Base-by-base conservation (phyloP, 202 grass and related monocot species). In the Setaria italica region DNA sequence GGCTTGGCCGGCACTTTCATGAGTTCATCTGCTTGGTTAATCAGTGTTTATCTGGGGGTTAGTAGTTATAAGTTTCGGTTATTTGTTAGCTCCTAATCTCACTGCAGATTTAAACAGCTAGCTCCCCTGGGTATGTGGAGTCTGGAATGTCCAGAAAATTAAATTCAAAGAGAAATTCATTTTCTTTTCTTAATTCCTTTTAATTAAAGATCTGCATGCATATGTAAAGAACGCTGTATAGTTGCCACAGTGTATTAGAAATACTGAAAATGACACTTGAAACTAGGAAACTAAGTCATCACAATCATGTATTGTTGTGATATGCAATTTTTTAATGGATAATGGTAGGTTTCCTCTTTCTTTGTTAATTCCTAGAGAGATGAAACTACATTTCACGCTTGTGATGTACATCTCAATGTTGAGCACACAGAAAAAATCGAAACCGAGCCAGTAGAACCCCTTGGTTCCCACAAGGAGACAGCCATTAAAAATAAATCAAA, bases 1-100 rank as follows among this genome's bases (percentile, higher is more conserved):
- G 45, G 51, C 34, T 83, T 87, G 79, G 79, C 79, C 84, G 84
- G 84, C 80, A 79, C 66, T 78, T 73, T 41, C 39, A 41, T 41
- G 39, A 5, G 39, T 82, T 78, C 48, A 57, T 77, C 85, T 66
- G 58, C 78, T 67, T 65, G 37, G 37, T 25, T 43, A 20, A 25
- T 13, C 62, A 53, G 58, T 74, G 84, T 84, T 59, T 56, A 74
- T 55, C 48, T 14, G 14, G 79, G 20, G 49, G 9, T 13, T 42
- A 6, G 32, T 65, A 50, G 21, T 62, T 30, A 25, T 25, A 29
- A 64, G 20, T 34, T 69, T 16, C n/a, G 4, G 20, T 64, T 42
- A 42, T 48, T 45, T 5, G 33, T 66, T 29, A 59, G n/a, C n/a
- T 60, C 57, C n/a, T 21, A 25, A 21, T 60, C 51, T 56, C 48